phyloP scores from a whole-genome alignment of 768 basidiomycete genomes.

The Calocybe indica region DNA sequence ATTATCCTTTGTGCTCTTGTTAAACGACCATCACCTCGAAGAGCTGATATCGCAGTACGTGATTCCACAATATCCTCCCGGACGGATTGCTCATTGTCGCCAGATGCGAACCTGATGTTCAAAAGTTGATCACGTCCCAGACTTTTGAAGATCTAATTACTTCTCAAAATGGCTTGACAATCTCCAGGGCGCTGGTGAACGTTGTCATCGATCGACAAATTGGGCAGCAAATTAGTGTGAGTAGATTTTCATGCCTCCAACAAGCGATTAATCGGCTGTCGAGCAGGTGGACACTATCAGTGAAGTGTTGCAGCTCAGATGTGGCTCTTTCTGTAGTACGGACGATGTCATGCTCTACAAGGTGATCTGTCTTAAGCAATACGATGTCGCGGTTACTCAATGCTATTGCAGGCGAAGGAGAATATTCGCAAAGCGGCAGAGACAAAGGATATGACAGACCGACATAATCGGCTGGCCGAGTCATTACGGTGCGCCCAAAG shows the following conservation, averaged over 20 bases:
- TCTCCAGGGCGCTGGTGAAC: slow-evolving; percentile 86
- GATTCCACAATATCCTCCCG: background rate
- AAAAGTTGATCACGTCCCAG: slow-evolving; percentile 60
- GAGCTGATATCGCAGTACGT: slow-evolving; percentile 79
- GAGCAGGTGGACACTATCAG: slow-evolving; percentile 91
- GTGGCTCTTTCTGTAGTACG: slow-evolving; percentile 95
- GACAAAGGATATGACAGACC: slow-evolving; percentile 65
- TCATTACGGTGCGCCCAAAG: slow-evolving; percentile 65
- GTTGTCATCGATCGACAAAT: slow-evolving; percentile 98
- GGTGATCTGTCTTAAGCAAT: slow-evolving; percentile 30
- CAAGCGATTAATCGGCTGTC: background rate
- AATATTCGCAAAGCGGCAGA: slow-evolving; percentile 88
- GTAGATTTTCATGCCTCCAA: slow-evolving; percentile 19
- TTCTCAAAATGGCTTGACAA: slow-evolving; percentile 76
- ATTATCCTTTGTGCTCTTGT: slow-evolving; percentile 85
- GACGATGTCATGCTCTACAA: slow-evolving; percentile 99
- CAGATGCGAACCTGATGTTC: slow-evolving; percentile 71
- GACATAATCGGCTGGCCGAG: slow-evolving; percentile 76
- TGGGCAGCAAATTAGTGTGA: slow-evolving; percentile 89
- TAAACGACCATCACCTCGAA: slow-evolving; percentile 86
- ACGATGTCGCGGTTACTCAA: background rate
- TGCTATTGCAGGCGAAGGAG: slow-evolving; percentile 71
- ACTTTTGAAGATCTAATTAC: slow-evolving; percentile 89
- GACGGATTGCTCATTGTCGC: slow-evolving; percentile 2
- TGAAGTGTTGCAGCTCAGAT: slow-evolving; percentile 88